Percentiles rank a stretch among this genome's conserved stretches.
phyloP scores from a whole-genome alignment of 2,329 filamentous ascomycete species.

The Sphaerostilbella broomeana region DNA sequence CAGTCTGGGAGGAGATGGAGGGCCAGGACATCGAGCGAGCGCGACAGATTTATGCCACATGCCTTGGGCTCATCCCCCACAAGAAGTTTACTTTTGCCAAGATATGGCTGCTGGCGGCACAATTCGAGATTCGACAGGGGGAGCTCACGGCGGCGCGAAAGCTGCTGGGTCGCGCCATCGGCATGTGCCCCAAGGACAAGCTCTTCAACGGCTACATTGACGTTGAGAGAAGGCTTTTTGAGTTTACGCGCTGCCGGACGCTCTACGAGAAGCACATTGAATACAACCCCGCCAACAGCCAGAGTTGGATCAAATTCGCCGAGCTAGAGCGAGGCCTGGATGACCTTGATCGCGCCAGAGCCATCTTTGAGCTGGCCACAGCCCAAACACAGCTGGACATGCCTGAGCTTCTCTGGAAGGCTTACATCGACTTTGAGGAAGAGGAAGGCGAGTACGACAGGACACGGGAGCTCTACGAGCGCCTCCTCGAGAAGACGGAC shows the following conservation, averaged over 20 bases:
- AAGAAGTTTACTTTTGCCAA: conserved; percentile 98
- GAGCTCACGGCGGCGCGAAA: conserved; percentile 77
- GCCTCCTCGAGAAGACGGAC: conserved; percentile 87
- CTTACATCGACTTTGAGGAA: conserved; percentile 98
- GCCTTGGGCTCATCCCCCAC: conserved; percentile 81
- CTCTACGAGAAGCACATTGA: conserved; percentile 92
- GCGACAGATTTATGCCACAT: conserved; percentile 84
- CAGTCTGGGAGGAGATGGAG: conserved; percentile 87
- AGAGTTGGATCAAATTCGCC: conserved; percentile 95
- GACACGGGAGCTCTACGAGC: conserved; percentile 78
- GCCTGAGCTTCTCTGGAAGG: conserved; percentile 96
- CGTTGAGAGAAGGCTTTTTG: conserved; percentile 86
- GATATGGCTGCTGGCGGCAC: conserved; percentile 86
- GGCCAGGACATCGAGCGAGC: conserved; percentile 72
- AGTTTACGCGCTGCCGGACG: conserved; percentile 84
- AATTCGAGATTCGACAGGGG: conserved; percentile 86
- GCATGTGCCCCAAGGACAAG: conserved; percentile 93
- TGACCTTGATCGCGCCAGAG: conserved; percentile 78
- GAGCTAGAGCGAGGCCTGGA: conserved; percentile 88
- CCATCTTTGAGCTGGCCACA: conserved; percentile 88
- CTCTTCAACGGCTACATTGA: conserved; percentile 92
- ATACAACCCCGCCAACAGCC: conserved; percentile 83
- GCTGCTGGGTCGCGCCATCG: conserved; percentile 81
- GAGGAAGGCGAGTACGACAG: conserved; percentile 86
- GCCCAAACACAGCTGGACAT: conserved; percentile 81